These are phyloP conservation scores for Paxillus involutus DNA, from an alignment of 768 basidiomycete genomes.

Conservation along the genomic window DNA sequence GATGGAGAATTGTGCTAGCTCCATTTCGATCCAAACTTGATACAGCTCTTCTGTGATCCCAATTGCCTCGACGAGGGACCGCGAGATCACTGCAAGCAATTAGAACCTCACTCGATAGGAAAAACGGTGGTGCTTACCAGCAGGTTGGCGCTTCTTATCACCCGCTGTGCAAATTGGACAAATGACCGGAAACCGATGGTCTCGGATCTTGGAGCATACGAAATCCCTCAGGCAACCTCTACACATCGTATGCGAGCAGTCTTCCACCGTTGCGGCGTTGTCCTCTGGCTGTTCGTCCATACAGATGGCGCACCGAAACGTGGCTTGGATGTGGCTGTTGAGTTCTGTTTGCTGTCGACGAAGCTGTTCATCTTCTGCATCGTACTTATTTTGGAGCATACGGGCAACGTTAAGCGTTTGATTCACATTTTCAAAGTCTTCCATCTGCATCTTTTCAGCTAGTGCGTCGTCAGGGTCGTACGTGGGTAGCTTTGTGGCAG, in stretches of 20 bases:
- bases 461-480: slow-evolving; percentile 15
- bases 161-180: slow-evolving; percentile 56
- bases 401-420: slow-evolving; percentile 22
- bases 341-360: slow-evolving; percentile 35
- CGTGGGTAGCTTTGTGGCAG: slow-evolving; percentile 5
- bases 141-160: slow-evolving; percentile 21
- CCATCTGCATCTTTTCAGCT: slow-evolving; percentile 18
- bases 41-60: slow-evolving; percentile 46
- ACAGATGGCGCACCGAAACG: slow-evolving; percentile 59
- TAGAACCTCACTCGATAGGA: neutral
- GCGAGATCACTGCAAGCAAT: slow-evolving; percentile 36
- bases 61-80: slow-evolving; percentile 40
- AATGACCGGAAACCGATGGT: slow-evolving; percentile 56
- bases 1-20: slow-evolving; percentile 43
- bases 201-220: slow-evolving; percentile 45
- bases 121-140: slow-evolving; percentile 26
- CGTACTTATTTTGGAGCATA: slow-evolving; percentile 36
- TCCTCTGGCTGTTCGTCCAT: slow-evolving; percentile 48
- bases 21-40: slow-evolving; percentile 44
- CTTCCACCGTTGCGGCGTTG: slow-evolving; percentile 38
- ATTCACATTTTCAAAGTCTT: slow-evolving; percentile 5
- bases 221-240: slow-evolving; percentile 48
- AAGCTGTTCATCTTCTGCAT: slow-evolving; percentile 41
- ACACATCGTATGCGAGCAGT: slow-evolving; percentile 56
- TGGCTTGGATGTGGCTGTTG: slow-evolving; percentile 23